These are phyloP conservation scores for Teunomyces tritomae DNA, from an alignment of 805 yeast genomes.

Conservation along the genomic window DNA sequence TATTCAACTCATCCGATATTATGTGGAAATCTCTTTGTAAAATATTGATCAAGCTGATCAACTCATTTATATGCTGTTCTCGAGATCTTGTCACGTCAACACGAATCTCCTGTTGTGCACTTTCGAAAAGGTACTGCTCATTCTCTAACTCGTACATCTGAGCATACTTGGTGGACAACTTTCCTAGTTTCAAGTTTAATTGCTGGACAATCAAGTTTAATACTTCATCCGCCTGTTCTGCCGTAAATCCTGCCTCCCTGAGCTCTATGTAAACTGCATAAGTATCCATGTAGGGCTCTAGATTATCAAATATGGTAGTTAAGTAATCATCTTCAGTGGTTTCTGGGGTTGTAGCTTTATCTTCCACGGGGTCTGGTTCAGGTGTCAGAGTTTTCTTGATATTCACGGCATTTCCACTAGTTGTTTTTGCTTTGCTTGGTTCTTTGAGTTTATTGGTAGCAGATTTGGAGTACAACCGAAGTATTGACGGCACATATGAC, in stretches of 20 bases:
- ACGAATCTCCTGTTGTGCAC: constrained; percentile 83
- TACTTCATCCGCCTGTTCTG: constrained; percentile 58
- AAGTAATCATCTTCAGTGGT: constrained; percentile 26
- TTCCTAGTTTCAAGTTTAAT: constrained; percentile 39
- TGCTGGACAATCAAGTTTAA: constrained; percentile 48
- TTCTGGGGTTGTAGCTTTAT: constrained; percentile 4
- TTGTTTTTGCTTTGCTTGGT: too few species aligned
- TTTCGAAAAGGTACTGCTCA: constrained; percentile 83
- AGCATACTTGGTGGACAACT: constrained; percentile 46
- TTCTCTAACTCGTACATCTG: constrained; percentile 75
- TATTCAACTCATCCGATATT: constrained; percentile 71
- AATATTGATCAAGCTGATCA: constrained; percentile 62
- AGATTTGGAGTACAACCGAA: not conserved
- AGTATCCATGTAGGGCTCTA: constrained; percentile 46
- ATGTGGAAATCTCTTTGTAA: constrained; percentile 71
- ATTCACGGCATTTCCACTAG: not conserved
- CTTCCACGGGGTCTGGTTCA: not conserved
- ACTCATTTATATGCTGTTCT: constrained; percentile 64
- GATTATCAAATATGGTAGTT: constrained; percentile 57
- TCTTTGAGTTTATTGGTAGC: not conserved
- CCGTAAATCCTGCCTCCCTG: constrained; percentile 54
- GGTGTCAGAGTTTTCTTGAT: not conserved
- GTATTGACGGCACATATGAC: not conserved
- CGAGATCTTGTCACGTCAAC: constrained; percentile 75
- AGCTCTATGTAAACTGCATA: constrained; percentile 56